Evolutionary conservation across 495 filamentous ascomycete genomes (phyloP).

Genomic region (Neurospora intermedia): DNA sequence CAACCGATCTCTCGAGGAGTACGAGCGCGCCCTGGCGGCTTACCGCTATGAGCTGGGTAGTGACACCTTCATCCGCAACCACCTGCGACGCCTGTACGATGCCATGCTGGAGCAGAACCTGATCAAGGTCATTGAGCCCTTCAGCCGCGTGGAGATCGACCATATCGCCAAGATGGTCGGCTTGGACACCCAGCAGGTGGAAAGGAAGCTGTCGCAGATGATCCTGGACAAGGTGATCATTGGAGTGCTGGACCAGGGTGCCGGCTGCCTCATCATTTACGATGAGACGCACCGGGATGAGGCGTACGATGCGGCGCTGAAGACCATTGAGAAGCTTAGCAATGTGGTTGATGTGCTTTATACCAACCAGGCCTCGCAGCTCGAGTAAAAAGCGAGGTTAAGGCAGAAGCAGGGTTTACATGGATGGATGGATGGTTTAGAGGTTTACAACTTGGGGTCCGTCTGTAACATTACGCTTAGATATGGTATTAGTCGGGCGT

Average conservation of each 20-base stretch:
- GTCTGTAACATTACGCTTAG: constrained; percentile 4
- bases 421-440: constrained; percentile 1
- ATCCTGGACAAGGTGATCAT: constrained; percentile 98
- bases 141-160: constrained; percentile 89
- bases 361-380: constrained; percentile 88
- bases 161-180: constrained; percentile 97
- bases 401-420: background rate
- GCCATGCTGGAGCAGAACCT: constrained; percentile 98
- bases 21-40: constrained; percentile 78
- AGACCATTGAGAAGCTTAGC: constrained; percentile 93
- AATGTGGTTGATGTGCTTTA: constrained; percentile 96
- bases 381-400: constrained; percentile 54
- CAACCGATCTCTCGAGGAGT: constrained; percentile 90
- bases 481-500: background rate
- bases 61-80: constrained; percentile 90
- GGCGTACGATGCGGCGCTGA: constrained; percentile 85
- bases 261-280: constrained; percentile 90
- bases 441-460: background rate
- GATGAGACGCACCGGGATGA: constrained; percentile 91
- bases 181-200: constrained; percentile 89
- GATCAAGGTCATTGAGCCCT: constrained; percentile 98
- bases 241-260: constrained; percentile 94
- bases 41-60: constrained; percentile 87
- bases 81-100: constrained; percentile 89
- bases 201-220: constrained; percentile 97